Conservation (phyloP, 257 asterid genomes). For the Handroanthus guayacan region DNA sequence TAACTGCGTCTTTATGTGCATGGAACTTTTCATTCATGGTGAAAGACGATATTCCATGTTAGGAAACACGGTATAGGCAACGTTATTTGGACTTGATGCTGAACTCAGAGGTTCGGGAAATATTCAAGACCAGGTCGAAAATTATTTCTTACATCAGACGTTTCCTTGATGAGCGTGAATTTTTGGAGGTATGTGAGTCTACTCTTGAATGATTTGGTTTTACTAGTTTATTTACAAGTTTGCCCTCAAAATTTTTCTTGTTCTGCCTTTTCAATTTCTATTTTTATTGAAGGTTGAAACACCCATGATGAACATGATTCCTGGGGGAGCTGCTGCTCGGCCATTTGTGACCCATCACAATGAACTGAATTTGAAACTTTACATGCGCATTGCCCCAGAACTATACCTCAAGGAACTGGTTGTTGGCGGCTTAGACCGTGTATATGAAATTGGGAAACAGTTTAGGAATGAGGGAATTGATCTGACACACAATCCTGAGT, state of each 20-base stretch:
- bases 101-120: constrained; percentile 75
- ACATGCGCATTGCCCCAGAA: constrained; percentile 93
- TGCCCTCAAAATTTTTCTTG: neutral
- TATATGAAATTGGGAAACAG: constrained; percentile 92
- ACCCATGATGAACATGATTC: constrained; percentile 78
- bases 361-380: constrained; percentile 78
- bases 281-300: constrained; percentile 62
- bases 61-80: constrained; percentile 95
- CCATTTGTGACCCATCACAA: constrained; percentile 94
- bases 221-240: neutral
- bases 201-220: neutral
- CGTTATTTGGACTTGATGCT: constrained; percentile 89
- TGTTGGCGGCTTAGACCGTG: constrained; percentile 94
- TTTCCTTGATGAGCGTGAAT: constrained; percentile 70
- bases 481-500: constrained; percentile 79
- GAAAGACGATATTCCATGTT: constrained; percentile 20
- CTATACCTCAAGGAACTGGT: constrained; percentile 81
- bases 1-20: neutral
- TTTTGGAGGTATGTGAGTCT: constrained; percentile 68
- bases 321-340: constrained; percentile 93
- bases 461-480: constrained; percentile 96
- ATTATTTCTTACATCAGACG: constrained; percentile 66
- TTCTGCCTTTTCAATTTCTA: neutral
- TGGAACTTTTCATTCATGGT: neutral
- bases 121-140: constrained; percentile 79